Evolutionary conservation across 345 rosid genomes (phyloP), one percentile per base, ranked within the genome.

Genomic region (Bruguiera gymnorhiza): DNA sequence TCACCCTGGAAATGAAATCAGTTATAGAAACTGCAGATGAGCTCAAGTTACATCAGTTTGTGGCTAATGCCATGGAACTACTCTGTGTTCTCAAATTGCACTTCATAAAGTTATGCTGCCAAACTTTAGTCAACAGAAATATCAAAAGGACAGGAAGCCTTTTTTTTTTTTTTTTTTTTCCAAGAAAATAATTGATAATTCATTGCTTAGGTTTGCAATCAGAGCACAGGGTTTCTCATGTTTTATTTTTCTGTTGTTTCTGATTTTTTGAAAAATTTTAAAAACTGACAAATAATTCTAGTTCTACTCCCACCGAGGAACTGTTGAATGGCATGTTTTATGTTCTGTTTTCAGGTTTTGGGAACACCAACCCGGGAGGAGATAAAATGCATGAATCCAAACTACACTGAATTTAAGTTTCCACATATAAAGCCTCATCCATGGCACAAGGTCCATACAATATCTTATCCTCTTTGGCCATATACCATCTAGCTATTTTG

Each of bases 331-430:
- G 10, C 2, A 19, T 5, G 29, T 27, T 46, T 29, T 27, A 15
- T 29, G 10, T 53, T 39, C 31, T 56, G 26, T 60, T 66, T 65
- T 39, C 64, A 92, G 97, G 95, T 91, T 71, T 76, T 94, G 79
- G 98, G 98, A 64, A 94, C 97, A 52, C 98, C 98, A 66, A 94
- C 98, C 54, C 80, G 96, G 69, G 98, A 94, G 77, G 97, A 94
- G 83, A 94, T 94, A 73, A 94, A 94, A 80, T 94, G 98, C 86
- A 94, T 94, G 98, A 94, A 94, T 76, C 96, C 97, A 34, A 91
- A 88, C 76, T 94, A 94, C 70, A 94, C 97, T 0, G 96, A 91
- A 73, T 94, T 91, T 74, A 91, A 92, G 76, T 94, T 92, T 67
- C 97, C 99, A 9, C 97, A 91, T 78, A 94, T 91, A 75, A 94